Conservation (phyloP, 257 asterid species). For the Gynochthodes officinalis region DNA sequence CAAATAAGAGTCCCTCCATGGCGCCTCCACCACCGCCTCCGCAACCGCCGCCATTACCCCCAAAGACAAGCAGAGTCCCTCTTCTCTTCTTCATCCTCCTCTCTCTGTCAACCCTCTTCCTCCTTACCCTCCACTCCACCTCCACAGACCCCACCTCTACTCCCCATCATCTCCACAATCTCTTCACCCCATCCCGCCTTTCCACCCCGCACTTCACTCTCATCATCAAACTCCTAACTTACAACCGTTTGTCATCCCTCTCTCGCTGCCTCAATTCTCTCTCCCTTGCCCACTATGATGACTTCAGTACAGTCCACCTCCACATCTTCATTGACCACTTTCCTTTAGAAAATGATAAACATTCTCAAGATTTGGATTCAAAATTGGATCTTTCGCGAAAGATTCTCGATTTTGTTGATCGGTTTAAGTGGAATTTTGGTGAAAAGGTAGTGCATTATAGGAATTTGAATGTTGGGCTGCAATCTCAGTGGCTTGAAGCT, state of each 20-base stretch:
- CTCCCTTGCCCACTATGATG: slow-evolving; percentile 66
- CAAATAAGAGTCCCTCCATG: background rate
- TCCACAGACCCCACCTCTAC: slow-evolving; percentile 39
- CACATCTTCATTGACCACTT: slow-evolving; percentile 80
- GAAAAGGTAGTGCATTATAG: slow-evolving; percentile 59
- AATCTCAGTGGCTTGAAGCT: slow-evolving; percentile 68
- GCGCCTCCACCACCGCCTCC: slow-evolving; percentile 1
- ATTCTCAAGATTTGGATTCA: slow-evolving; percentile 40
- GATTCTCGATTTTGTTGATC: slow-evolving; percentile 70
- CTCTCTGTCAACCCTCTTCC: slow-evolving; percentile 7
- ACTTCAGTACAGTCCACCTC: slow-evolving; percentile 54
- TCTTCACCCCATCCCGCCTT: slow-evolving; percentile 20
- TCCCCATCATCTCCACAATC: slow-evolving; percentile 31
- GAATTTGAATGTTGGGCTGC: slow-evolving; percentile 57
- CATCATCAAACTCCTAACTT: slow-evolving; percentile 81
- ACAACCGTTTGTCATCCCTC: slow-evolving; percentile 71
- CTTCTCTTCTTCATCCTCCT: slow-evolving; percentile 36
- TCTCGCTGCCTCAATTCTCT: slow-evolving; percentile 85
- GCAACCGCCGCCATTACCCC: background rate
- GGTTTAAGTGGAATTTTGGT: slow-evolving; percentile 70
- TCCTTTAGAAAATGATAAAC: slow-evolving; percentile 25
- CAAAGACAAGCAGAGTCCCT: slow-evolving; percentile 15
- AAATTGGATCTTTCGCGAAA: slow-evolving; percentile 48
- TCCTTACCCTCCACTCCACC: slow-evolving; percentile 34
- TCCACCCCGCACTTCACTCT: slow-evolving; percentile 53